A percentile compares a stretch with the other conserved stretches of the same genome.
phyloP scores from a whole-genome alignment of 495 filamentous ascomycete genomes.

The Xylaria scruposa region DNA sequence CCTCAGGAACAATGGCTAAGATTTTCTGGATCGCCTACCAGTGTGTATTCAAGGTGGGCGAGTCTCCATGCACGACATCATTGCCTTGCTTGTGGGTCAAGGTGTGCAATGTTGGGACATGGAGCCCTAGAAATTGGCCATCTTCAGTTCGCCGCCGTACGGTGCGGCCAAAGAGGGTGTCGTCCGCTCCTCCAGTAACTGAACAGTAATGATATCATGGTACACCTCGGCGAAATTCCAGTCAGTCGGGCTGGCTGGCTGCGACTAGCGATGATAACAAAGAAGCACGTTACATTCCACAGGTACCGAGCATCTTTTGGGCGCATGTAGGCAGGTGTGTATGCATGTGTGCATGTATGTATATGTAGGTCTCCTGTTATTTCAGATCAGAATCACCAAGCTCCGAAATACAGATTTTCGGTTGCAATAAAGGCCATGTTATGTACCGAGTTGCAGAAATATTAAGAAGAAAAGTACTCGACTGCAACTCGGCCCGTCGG shows the following conservation, averaged over 20 bases:
- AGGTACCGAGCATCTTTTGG: slow-evolving; percentile 15
- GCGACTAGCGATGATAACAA: slow-evolving; percentile 11
- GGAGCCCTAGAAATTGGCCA: slow-evolving; percentile 21
- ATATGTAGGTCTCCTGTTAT: slow-evolving; percentile 16
- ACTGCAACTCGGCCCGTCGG: slow-evolving; percentile 15
- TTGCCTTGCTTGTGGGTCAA: slow-evolving; percentile 27
- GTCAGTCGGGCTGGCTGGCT: slow-evolving; percentile 17
- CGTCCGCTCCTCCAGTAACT: slow-evolving; percentile 9
- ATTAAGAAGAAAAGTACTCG: neutral
- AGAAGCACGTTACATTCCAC: slow-evolving; percentile 29
- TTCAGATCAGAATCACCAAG: slow-evolving; percentile 17
- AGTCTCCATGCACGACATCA: slow-evolving; percentile 31
- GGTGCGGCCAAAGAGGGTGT: neutral
- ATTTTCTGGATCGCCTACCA: neutral
- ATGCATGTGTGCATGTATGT: slow-evolving; percentile 24
- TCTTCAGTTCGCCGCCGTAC: slow-evolving; percentile 17
- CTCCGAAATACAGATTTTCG: slow-evolving; percentile 26
- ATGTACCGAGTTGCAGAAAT: slow-evolving; percentile 11
- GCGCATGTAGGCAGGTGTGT: slow-evolving; percentile 18
- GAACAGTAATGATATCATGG: slow-evolving; percentile 26
- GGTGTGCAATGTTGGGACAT: slow-evolving; percentile 8
- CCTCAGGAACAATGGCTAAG: neutral
- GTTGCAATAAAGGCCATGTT: neutral
- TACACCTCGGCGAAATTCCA: slow-evolving; percentile 24
- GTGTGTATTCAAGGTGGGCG: slow-evolving; percentile 9